These are phyloP conservation scores for Dactylellina drechsleri DNA, from an alignment of 2,329 filamentous ascomycete species.

Conservation along the genomic window DNA sequence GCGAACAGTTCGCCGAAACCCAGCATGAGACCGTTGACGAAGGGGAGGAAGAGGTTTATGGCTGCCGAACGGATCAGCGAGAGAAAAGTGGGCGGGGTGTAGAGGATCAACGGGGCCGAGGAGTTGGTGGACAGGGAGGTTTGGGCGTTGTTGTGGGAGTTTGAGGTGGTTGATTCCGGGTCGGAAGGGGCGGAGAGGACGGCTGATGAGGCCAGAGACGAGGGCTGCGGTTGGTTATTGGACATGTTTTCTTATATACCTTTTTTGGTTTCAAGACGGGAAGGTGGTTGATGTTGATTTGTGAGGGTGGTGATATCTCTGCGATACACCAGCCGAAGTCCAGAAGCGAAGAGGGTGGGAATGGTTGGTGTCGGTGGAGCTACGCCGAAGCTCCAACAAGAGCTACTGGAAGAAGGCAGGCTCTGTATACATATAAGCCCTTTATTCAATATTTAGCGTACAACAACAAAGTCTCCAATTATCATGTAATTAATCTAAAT, in stretches of 20 bases:
- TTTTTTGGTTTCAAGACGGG: conserved; percentile 18
- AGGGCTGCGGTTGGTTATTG: conserved; percentile 37
- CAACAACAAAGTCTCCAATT: too few relatives aligned
- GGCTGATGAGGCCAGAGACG: conserved; percentile 54
- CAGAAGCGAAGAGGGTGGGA: too few relatives aligned
- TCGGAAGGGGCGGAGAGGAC: conserved; percentile 38
- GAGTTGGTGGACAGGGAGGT: conserved; percentile 60
- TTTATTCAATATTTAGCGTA: too few relatives aligned
- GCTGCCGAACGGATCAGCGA: conserved; percentile 84
- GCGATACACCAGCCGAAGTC: too few relatives aligned
- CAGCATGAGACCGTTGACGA: conserved; percentile 97
- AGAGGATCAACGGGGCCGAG: conserved; percentile 79
- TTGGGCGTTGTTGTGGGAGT: conserved; percentile 14
- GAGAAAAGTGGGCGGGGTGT: conserved; percentile 88
- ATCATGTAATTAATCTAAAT: too few relatives aligned
- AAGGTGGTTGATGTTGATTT: conserved; percentile 13
- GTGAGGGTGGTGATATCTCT: neutral
- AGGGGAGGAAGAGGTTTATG: conserved; percentile 94
- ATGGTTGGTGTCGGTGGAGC: too few relatives aligned
- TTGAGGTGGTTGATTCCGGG: conserved; percentile 21
- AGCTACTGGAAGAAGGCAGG: too few relatives aligned
- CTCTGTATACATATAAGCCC: too few relatives aligned
- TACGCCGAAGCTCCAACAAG: too few relatives aligned
- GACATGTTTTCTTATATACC: conserved; percentile 47
- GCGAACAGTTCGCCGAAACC: conserved; percentile 97